Evolutionary conservation across 345 rosid species (phyloP).

Genomic region (Trapa incisa): DNA sequence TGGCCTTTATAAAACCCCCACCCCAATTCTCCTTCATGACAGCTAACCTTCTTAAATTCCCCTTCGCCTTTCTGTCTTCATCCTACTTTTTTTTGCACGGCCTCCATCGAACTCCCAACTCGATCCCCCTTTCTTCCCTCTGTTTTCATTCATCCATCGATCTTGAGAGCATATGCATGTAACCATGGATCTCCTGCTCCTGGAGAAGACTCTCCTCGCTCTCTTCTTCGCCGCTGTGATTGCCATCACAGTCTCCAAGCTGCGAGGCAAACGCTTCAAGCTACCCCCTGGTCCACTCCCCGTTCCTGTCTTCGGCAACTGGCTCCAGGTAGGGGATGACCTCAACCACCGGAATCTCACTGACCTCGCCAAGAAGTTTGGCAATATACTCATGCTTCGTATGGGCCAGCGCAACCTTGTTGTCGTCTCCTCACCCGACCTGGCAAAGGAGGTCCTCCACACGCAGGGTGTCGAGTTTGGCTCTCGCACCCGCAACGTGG

Average conservation of each 20-base stretch:
- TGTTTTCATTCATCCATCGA: too few species aligned
- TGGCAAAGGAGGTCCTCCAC: conserved; percentile 80
- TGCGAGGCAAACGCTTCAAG: conserved; percentile 75
- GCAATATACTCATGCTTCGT: conserved; percentile 56
- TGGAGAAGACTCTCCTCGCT: conserved; percentile 70
- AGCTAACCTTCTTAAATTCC: too few species aligned
- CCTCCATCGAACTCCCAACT: too few species aligned
- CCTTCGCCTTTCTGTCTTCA: too few species aligned
- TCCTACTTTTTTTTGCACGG: too few species aligned
- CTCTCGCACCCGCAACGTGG: conserved; percentile 84
- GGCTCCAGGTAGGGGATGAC: conserved; percentile 99
- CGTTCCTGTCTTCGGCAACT: conserved; percentile 84
- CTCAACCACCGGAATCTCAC: conserved; percentile 81
- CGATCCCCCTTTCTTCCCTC: too few species aligned
- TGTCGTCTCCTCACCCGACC: conserved; percentile 80
- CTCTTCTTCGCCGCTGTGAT: conserved; percentile 51
- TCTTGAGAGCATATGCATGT: background rate
- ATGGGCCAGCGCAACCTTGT: conserved; percentile 92
- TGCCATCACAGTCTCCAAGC: conserved; percentile 56
- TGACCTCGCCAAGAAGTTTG: conserved; percentile 60
- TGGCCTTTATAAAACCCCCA: too few species aligned
- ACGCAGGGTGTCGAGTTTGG: conserved; percentile 96
- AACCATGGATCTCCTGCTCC: conserved; percentile 68
- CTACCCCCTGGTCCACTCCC: conserved; percentile 92
- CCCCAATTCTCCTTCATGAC: too few species aligned